A percentile compares a stretch with the other conserved stretches of the same genome.
Conservation (phyloP, 1,139 yeast species). For the Kodamaea ohmeri region DNA sequence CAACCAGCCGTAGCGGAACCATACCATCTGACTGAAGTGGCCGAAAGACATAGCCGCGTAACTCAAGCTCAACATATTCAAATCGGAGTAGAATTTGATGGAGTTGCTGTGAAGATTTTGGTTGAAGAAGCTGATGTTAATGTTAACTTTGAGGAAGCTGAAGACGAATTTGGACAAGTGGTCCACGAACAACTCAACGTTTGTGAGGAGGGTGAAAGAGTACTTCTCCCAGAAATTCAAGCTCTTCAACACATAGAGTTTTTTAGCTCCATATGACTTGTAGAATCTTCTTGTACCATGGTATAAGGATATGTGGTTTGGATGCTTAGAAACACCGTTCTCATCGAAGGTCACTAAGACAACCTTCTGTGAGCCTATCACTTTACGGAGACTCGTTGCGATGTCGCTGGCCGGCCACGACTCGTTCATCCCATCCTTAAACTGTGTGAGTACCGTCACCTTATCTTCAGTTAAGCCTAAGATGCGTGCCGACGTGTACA, state of each 20-base stretch:
- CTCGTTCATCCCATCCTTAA: constrained; percentile 71
- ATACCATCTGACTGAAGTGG: constrained; percentile 87
- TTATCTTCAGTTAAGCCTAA: constrained; percentile 50
- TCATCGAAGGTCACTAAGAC: constrained; percentile 78
- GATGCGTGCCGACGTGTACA: constrained; percentile 53
- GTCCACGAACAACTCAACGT: constrained; percentile 41
- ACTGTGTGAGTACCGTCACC: constrained; percentile 50
- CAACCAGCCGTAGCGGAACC: constrained; percentile 95
- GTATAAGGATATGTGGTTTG: constrained; percentile 73
- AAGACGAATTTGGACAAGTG: constrained; percentile 32
- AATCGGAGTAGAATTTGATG: constrained; percentile 48
- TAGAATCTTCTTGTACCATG: constrained; percentile 49
- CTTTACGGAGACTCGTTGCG: constrained; percentile 23
- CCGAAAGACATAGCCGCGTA: constrained; percentile 79
- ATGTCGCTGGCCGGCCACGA: constrained; percentile 59
- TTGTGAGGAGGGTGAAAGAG: constrained; percentile 48
- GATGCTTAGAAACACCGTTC: constrained; percentile 78
- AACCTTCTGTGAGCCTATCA: constrained; percentile 22
- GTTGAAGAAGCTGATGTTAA: constrained; percentile 42
- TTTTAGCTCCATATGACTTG: constrained; percentile 14
- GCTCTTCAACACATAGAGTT: constrained; percentile 41
- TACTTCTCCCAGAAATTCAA: constrained; percentile 51
- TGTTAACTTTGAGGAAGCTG: constrained; percentile 35
- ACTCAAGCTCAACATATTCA: constrained; percentile 57
- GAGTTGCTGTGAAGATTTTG: constrained; percentile 22